Conservation (phyloP, 116 monocot species). For the Phalaenopsis hybrid region DNA sequence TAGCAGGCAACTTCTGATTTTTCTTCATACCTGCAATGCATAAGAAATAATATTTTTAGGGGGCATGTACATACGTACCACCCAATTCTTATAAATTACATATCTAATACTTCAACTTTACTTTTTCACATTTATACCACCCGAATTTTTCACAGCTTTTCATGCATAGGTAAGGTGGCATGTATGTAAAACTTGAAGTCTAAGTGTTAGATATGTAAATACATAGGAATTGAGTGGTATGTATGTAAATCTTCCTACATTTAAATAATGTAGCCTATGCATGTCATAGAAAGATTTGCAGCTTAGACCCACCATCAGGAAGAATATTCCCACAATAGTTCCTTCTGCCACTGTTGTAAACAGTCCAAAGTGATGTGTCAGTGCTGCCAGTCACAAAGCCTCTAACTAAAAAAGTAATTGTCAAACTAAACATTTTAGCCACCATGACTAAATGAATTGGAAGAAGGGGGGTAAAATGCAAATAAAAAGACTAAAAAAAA, state of each 20-base stretch:
- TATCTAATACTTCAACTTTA: no score
- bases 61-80: no score
- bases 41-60: background rate
- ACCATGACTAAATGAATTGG: background rate
- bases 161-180: no score
- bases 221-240: no score
- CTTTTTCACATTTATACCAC: no score
- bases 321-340: slow-evolving; percentile 83
- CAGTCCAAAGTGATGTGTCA: slow-evolving; percentile 97
- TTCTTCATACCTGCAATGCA: slow-evolving; percentile 75
- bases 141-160: no score
- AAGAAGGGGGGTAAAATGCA: background rate
- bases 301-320: slow-evolving; percentile 50
- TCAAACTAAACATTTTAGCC: slow-evolving; percentile 6
- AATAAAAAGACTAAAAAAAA: background rate
- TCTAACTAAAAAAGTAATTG: slow-evolving; percentile 46
- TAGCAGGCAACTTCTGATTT: slow-evolving; percentile 73
- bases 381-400: slow-evolving; percentile 93
- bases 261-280: background rate
- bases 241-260: background rate
- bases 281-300: background rate
- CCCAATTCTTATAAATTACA: no score
- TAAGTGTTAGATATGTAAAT: no score
- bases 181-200: no score
- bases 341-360: slow-evolving; percentile 76